Conservation (phyloP, 495 filamentous ascomycete species). For the Tuber microsphaerosporum region DNA sequence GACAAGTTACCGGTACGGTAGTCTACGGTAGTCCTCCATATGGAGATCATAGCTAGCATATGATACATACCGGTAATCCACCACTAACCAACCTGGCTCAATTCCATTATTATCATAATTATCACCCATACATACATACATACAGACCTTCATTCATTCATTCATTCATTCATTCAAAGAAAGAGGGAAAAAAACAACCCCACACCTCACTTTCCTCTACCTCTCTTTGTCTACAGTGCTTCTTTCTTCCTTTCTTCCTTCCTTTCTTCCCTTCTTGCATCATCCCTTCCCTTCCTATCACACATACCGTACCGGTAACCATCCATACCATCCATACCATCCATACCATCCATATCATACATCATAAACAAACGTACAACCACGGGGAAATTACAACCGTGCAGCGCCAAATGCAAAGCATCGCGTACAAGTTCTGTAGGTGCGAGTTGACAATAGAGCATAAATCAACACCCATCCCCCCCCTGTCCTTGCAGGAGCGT, state of each 20-base stretch:
- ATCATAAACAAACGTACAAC: not conserved
- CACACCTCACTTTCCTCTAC: not conserved
- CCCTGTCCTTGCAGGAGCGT: not conserved
- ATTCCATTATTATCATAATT: not conserved
- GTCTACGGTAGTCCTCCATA: too few species aligned
- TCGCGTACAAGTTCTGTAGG: not conserved
- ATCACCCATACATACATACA: too few species aligned
- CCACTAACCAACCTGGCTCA: not conserved
- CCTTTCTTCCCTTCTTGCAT: not conserved
- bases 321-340: too few species aligned
- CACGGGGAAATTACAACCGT: not conserved
- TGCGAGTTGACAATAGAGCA: not conserved
- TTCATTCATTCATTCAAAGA: too few species aligned
- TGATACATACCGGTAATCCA: not conserved
- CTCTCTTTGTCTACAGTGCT: too few species aligned
- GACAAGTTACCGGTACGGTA: not conserved
- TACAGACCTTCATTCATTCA: too few species aligned
- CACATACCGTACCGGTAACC: not conserved
- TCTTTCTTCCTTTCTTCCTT: not conserved
- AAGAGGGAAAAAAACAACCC: not conserved
- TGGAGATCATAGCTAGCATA: not conserved
- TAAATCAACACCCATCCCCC: not conserved
- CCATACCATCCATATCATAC: not conserved
- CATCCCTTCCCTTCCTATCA: not conserved
- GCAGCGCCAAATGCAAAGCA: not conserved